Evolutionary conservation across 2,329 filamentous ascomycete species (phyloP).

Genomic region (Clonostachys rosea): DNA sequence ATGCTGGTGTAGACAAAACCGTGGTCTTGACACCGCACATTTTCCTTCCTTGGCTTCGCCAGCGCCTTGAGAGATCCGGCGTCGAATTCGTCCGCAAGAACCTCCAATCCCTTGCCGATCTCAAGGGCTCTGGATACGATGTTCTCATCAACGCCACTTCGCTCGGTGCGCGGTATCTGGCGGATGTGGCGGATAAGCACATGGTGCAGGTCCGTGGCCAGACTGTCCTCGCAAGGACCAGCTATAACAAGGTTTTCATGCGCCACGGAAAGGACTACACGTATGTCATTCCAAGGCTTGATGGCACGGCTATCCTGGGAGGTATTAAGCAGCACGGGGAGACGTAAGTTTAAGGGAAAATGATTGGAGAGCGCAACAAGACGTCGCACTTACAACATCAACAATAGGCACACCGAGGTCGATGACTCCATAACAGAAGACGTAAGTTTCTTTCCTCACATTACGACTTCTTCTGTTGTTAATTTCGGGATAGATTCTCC

Average conservation of each 20-base stretch:
- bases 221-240: conserved; percentile 4
- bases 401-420: conserved; percentile 1
- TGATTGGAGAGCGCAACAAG: too few species aligned
- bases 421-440: not conserved
- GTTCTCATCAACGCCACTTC: conserved; percentile 9
- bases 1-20: not conserved
- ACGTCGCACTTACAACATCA: too few species aligned
- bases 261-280: conserved; percentile 6
- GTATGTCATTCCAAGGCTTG: conserved; percentile 7
- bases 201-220: conserved; percentile 7
- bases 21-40: conserved; percentile 3
- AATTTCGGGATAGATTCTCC: conserved; percentile 3
- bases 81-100: conserved; percentile 6
- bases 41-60: conserved; percentile 5
- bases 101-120: conserved; percentile 4
- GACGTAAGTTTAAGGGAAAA: not conserved
- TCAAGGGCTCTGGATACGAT: conserved; percentile 6
- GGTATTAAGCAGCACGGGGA: conserved; percentile 6
- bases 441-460: not conserved
- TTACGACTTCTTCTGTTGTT: not conserved
- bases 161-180: conserved; percentile 3
- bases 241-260: conserved; percentile 4
- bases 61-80: conserved; percentile 3
- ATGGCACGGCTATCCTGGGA: conserved; percentile 10
- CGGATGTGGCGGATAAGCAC: conserved; percentile 4